These are phyloP conservation scores for Monotropa hypopitys DNA, from an alignment of 179 eudicot genomes.

Conservation along the genomic window DNA sequence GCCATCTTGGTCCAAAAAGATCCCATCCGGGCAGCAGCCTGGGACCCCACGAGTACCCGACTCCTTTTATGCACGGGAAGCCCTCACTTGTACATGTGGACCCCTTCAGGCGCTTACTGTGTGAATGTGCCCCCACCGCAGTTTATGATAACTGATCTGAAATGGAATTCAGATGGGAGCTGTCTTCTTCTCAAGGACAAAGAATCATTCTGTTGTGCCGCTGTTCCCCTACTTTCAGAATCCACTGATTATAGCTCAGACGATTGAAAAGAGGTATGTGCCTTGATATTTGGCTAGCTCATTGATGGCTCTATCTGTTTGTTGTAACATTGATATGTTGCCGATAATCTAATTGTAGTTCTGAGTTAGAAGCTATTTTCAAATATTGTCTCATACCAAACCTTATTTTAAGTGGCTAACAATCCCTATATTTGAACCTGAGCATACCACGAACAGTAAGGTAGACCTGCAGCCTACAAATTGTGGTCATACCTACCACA, in stretches of 20 bases:
- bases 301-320: not conserved
- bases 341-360: not conserved
- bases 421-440: not conserved
- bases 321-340: not conserved
- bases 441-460: not conserved
- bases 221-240: constrained; percentile 56
- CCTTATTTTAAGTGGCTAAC: not conserved
- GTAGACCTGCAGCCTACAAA: too few relatives aligned
- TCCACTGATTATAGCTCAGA: constrained; percentile 80
- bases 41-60: constrained; percentile 78
- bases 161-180: constrained; percentile 83
- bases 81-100: constrained; percentile 87
- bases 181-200: constrained; percentile 80
- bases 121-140: constrained; percentile 61
- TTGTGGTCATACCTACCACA: too few relatives aligned
- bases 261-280: constrained; percentile 28
- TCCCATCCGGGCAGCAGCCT: constrained; percentile 67
- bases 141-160: constrained; percentile 57
- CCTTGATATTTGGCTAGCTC: constrained; percentile 13
- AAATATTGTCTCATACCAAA: not conserved
- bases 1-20: constrained; percentile 83
- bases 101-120: constrained; percentile 81
- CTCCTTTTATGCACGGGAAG: constrained; percentile 82
- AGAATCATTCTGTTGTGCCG: constrained; percentile 79
- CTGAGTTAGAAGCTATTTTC: constrained; percentile 1